A percentile compares a stretch with the other conserved stretches of the same genome.
Conservation (phyloP, 2,329 filamentous ascomycete genomes). For the Colletotrichum phormii region DNA sequence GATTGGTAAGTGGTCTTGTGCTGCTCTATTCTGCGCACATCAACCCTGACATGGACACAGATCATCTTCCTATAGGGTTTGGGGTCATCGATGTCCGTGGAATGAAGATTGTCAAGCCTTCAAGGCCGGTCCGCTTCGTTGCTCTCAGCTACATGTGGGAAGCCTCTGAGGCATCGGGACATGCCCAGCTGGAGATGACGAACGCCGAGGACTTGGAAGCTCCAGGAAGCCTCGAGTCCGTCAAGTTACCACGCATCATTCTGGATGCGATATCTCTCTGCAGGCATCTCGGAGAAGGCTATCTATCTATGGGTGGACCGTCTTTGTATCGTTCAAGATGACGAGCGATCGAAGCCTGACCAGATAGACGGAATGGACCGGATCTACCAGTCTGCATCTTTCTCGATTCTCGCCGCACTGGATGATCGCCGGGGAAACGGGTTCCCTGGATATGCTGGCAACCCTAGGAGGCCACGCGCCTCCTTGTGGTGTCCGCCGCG, state of each 20-base stretch:
- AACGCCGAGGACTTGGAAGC: slow-evolving; percentile 44
- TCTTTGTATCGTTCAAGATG: slow-evolving; percentile 57
- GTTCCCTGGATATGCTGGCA: slow-evolving; percentile 3
- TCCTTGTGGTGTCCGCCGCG: slow-evolving; percentile 17
- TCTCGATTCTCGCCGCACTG: slow-evolving; percentile 55
- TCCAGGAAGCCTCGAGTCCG: not conserved
- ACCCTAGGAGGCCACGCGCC: not conserved
- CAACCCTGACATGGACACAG: not conserved
- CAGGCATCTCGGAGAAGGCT: slow-evolving; percentile 53
- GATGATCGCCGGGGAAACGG: slow-evolving; percentile 45
- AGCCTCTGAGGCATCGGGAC: not conserved
- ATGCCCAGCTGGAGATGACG: slow-evolving; percentile 27
- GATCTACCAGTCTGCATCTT: slow-evolving; percentile 55
- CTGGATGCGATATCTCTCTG: slow-evolving; percentile 56
- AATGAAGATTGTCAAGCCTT: slow-evolving; percentile 49
- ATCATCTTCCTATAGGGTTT: not conserved
- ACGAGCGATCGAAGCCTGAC: slow-evolving; percentile 49
- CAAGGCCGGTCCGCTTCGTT: slow-evolving; percentile 51
- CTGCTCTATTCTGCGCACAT: not conserved
- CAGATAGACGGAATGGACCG: slow-evolving; percentile 57
- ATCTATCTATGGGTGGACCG: slow-evolving; percentile 59
- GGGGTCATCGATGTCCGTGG: slow-evolving; percentile 52
- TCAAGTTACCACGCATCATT: slow-evolving; percentile 52
- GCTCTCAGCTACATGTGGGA: slow-evolving; percentile 58
- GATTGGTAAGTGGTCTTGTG: not conserved